Percentiles rank a stretch among this genome's conserved stretches.
Conservation (phyloP, 2,329 filamentous ascomycete species). For the Aurifilum marmelostoma region DNA sequence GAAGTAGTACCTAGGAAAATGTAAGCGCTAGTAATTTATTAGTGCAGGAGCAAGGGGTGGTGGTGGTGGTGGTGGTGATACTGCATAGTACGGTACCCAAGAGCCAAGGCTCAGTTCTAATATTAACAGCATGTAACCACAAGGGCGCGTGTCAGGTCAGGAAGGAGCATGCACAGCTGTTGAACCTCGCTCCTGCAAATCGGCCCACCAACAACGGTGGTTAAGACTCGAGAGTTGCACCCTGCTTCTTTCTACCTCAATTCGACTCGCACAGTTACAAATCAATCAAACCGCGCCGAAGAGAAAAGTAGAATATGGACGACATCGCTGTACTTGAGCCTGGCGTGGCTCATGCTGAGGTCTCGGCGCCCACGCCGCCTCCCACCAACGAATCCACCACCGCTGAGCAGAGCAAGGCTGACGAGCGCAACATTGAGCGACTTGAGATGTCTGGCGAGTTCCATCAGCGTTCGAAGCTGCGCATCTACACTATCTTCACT, state of each 20-base stretch:
- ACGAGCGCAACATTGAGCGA: conserved; percentile 2
- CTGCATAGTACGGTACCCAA: no score
- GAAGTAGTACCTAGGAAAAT: neutral
- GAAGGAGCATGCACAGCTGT: neutral
- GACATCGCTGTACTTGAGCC: conserved; percentile 6
- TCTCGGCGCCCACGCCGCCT: neutral
- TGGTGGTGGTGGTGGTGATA: no score
- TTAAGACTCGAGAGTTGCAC: neutral
- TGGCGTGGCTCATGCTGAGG: neutral
- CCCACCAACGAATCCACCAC: neutral
- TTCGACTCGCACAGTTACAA: neutral
- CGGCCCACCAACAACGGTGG: neutral
- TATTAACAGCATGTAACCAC: neutral
- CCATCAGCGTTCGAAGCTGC: neutral
- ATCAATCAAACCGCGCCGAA: neutral
- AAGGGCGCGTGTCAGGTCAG: neutral
- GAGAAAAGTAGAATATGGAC: neutral
- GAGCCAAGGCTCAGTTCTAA: neutral
- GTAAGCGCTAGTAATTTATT: conserved; percentile 6
- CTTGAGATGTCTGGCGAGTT: neutral
- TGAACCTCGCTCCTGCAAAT: neutral
- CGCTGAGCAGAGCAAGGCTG: neutral
- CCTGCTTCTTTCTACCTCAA: neutral
- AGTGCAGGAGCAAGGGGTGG: neutral
- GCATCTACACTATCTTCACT: neutral